These are phyloP conservation scores for Histomonas meleagridis DNA, from an alignment of 208 protist species.

Conservation along the genomic window DNA sequence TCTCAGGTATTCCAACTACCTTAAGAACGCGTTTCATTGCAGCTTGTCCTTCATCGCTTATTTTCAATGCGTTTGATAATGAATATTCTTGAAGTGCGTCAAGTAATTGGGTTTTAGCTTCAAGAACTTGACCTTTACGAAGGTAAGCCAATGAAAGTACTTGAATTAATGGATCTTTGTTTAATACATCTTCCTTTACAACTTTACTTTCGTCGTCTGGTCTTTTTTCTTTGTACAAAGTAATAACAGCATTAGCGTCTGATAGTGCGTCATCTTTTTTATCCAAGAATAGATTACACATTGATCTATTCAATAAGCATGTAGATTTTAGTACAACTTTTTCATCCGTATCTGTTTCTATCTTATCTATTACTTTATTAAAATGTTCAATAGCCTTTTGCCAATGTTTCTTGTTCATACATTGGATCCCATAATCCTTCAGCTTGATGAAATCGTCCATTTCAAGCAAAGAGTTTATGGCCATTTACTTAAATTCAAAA, in stretches of 20 bases:
- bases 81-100: not conserved
- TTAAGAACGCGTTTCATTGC: not conserved
- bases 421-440: no score
- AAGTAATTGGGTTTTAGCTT: not conserved
- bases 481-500: no score
- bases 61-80: not conserved
- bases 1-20: not conserved
- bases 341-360: no score
- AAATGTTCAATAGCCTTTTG: no score
- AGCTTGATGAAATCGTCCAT: no score
- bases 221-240: not conserved
- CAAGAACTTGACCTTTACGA: not conserved
- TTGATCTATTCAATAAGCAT: slow-evolving; percentile 5
- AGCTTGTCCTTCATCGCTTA: not conserved
- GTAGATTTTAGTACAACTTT: not conserved
- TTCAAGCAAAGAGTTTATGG: no score
- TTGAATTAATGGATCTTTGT: not conserved
- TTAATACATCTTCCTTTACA: no score
- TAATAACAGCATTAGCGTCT: not conserved
- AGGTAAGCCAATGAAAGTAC: not conserved
- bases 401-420: no score
- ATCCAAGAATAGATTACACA: not conserved
- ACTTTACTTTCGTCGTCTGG: not conserved
- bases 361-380: no score
- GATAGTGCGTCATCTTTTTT: not conserved